These are phyloP conservation scores for Podospora conica DNA, from an alignment of 495 filamentous ascomycete species.

Conservation along the genomic window DNA sequence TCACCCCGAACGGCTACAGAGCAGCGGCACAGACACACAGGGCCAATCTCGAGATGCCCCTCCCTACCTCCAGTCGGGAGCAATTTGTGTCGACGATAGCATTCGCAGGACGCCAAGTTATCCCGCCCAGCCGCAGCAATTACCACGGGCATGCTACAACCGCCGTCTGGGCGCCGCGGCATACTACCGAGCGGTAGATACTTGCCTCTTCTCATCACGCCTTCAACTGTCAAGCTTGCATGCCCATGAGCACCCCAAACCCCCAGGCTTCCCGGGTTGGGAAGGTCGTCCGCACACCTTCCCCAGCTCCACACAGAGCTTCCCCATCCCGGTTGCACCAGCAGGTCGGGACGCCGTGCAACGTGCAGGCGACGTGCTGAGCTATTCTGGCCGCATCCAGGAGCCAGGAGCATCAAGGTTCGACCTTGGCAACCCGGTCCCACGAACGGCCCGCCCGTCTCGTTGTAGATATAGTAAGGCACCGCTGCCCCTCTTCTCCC, in stretches of 20 bases:
- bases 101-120: not conserved
- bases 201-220: not conserved
- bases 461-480: not conserved
- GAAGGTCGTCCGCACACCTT: conserved; percentile 1
- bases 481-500: not conserved
- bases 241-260: not conserved
- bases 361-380: not conserved
- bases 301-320: not conserved
- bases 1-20: not conserved
- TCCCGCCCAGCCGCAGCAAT: not conserved
- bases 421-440: not conserved
- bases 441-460: not conserved
- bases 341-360: not conserved
- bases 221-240: not conserved
- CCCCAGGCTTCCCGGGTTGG: not conserved
- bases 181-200: not conserved
- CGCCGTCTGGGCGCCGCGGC: not conserved
- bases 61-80: not conserved
- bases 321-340: not conserved
- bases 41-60: not conserved
- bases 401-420: not conserved
- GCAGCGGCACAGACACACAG: not conserved
- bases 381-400: not conserved
- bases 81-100: not conserved
- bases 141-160: not conserved